A percentile compares a stretch with the other conserved stretches of the same genome.
Evolutionary conservation across 148 eudicot genomes (phyloP).

Genomic region (Simmondsia chinensis): DNA sequence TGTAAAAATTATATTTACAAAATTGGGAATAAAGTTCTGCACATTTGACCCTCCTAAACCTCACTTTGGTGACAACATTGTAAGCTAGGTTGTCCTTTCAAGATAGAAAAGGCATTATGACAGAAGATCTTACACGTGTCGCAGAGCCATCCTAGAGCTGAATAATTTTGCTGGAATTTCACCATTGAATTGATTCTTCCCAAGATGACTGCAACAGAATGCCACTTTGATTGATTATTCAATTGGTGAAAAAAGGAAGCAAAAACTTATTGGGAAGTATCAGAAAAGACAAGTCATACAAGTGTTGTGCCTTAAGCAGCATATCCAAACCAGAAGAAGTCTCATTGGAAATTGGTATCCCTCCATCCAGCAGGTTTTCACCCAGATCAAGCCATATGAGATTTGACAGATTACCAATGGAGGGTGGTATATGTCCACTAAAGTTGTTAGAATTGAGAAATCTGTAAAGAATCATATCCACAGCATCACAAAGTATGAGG

Average conservation of each 20-base stretch:
- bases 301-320: slow-evolving; percentile 40
- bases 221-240: neutral
- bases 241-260: neutral
- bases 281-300: slow-evolving; percentile 13
- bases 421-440: slow-evolving; percentile 35
- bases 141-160: slow-evolving; percentile 21
- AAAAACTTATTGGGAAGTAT: neutral
- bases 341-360: slow-evolving; percentile 50
- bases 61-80: no score
- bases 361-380: slow-evolving; percentile 47
- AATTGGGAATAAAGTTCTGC: no score
- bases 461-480: slow-evolving; percentile 15
- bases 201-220: slow-evolving; percentile 22
- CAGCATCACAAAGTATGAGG: slow-evolving; percentile 4
- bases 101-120: no score
- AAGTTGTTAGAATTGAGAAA: slow-evolving; percentile 28
- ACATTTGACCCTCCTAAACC: no score
- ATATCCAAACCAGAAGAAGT: slow-evolving; percentile 52
- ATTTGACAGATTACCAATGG: slow-evolving; percentile 47
- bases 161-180: slow-evolving; percentile 18
- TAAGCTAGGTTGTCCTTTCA: no score
- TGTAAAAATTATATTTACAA: no score
- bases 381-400: slow-evolving; percentile 74
- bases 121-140: slow-evolving; percentile 19
- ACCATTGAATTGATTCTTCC: slow-evolving; percentile 21